A percentile compares a stretch with the other conserved stretches of the same genome.
Conservation (phyloP, 2,329 filamentous ascomycete genomes). For the Neonectria magnoliae region DNA sequence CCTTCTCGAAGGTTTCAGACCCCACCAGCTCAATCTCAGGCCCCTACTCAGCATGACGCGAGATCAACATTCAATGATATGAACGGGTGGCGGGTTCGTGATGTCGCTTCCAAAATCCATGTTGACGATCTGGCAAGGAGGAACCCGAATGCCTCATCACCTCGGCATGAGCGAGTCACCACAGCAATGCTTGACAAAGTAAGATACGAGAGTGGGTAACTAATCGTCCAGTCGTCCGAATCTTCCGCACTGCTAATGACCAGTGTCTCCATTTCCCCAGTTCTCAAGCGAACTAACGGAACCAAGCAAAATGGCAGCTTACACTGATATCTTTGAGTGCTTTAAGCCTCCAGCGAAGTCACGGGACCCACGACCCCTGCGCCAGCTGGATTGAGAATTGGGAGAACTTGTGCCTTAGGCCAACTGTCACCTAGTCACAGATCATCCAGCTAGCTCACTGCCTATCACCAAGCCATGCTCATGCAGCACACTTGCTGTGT, state of each 20-base stretch:
- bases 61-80: slow-evolving; percentile 42
- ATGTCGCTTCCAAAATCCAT: slow-evolving; percentile 35
- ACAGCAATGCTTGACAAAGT: slow-evolving; percentile 8
- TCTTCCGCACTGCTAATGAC: slow-evolving; percentile 4
- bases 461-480: slow-evolving; percentile 16
- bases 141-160: slow-evolving; percentile 20
- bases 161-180: slow-evolving; percentile 29
- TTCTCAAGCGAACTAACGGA: background rate
- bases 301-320: slow-evolving; percentile 13
- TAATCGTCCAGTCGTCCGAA: background rate
- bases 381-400: no score
- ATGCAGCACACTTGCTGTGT: background rate
- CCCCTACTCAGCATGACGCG: slow-evolving; percentile 38
- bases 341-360: no score
- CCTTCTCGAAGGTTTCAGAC: slow-evolving; percentile 46
- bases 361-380: no score
- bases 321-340: no score
- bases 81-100: slow-evolving; percentile 33
- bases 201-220: slow-evolving; percentile 5
- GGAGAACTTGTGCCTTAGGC: no score
- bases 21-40: slow-evolving; percentile 32
- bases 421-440: no score
- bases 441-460: slow-evolving; percentile 17
- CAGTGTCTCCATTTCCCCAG: slow-evolving; percentile 18
- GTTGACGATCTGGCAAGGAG: slow-evolving; percentile 37